A percentile compares a stretch with the other conserved stretches of the same genome.
phyloP scores from a whole-genome alignment of 2,329 filamentous ascomycete genomes.

The Paraphoma chrysanthemicola region DNA sequence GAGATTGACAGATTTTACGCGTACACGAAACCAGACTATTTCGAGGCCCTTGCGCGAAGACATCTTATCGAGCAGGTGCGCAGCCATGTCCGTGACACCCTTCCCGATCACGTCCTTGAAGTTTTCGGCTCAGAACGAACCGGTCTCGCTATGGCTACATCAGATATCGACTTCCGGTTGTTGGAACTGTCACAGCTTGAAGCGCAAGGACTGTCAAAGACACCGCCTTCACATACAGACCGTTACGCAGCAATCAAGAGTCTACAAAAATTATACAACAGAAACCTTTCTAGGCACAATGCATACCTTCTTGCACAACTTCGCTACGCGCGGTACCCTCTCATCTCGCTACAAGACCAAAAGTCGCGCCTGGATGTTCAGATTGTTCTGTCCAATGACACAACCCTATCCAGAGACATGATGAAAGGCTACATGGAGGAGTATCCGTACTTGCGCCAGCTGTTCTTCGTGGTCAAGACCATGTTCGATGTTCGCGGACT shows the following conservation, averaged over 20 bases:
- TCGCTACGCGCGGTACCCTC: slow-evolving; percentile 46
- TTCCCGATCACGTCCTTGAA: slow-evolving; percentile 44
- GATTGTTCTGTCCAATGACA: slow-evolving; percentile 57
- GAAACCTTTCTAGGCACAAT: neutral
- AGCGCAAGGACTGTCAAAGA: slow-evolving; percentile 8
- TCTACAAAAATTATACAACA: slow-evolving; percentile 11
- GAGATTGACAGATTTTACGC: slow-evolving; percentile 39
- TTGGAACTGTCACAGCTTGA: slow-evolving; percentile 15
- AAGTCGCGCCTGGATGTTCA: slow-evolving; percentile 60
- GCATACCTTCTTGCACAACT: slow-evolving; percentile 24
- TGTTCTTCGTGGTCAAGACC: slow-evolving; percentile 60
- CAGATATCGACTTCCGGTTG: slow-evolving; percentile 61
- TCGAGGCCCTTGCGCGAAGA: slow-evolving; percentile 51
- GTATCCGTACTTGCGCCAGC: slow-evolving; percentile 56
- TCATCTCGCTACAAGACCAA: slow-evolving; percentile 53
- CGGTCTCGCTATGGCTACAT: slow-evolving; percentile 59
- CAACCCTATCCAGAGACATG: slow-evolving; percentile 49
- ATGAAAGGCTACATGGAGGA: slow-evolving; percentile 57
- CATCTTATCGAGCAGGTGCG: slow-evolving; percentile 42
- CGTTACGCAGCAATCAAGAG: slow-evolving; percentile 5
- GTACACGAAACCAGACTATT: slow-evolving; percentile 45
- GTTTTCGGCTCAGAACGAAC: slow-evolving; percentile 63
- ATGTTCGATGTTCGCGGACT: slow-evolving; percentile 59
- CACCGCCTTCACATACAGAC: slow-evolving; percentile 20
- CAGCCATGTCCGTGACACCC: slow-evolving; percentile 14